Evolutionary conservation across 768 basidiomycete species (phyloP).

Genomic region (Kwoniella dendrophila): DNA sequence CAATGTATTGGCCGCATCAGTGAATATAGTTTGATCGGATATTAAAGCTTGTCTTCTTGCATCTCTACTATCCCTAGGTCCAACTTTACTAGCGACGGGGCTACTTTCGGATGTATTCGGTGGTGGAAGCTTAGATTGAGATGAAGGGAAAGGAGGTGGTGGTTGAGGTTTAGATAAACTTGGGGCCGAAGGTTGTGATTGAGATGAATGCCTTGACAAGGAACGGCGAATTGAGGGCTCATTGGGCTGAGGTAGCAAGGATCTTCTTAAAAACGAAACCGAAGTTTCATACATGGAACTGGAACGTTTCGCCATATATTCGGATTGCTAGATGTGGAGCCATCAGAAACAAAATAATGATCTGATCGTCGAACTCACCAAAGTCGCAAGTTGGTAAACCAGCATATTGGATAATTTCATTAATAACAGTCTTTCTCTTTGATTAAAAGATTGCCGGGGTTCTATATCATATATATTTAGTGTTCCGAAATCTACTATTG

Average conservation of each 20-base stretch:
- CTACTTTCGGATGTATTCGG: background rate
- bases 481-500: conserved; percentile 38
- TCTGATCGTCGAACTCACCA: conserved; percentile 25
- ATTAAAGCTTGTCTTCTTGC: conserved; percentile 25
- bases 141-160: background rate
- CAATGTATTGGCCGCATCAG: conserved; percentile 41
- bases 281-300: conserved; percentile 39
- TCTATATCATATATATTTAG: conserved; percentile 35
- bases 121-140: background rate
- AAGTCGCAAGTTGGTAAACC: conserved; percentile 48
- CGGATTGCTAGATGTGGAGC: conserved; percentile 32
- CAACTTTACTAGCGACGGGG: conserved; percentile 28
- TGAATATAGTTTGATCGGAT: conserved; percentile 28
- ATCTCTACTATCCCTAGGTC: conserved; percentile 35
- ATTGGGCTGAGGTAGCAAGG: conserved; percentile 25
- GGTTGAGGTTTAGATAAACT: background rate
- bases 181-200: background rate
- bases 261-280: conserved; percentile 41
- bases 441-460: conserved; percentile 33
- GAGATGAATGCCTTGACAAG: background rate
- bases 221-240: background rate
- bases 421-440: conserved; percentile 34
- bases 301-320: conserved; percentile 38
- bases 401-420: conserved; percentile 49
- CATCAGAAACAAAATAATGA: background rate